Evolutionary conservation across 1,284 basidiomycete genomes (phyloP), one percentile per base, ranked within the genome.

Genomic region (Pseudozyma pruni): DNA sequence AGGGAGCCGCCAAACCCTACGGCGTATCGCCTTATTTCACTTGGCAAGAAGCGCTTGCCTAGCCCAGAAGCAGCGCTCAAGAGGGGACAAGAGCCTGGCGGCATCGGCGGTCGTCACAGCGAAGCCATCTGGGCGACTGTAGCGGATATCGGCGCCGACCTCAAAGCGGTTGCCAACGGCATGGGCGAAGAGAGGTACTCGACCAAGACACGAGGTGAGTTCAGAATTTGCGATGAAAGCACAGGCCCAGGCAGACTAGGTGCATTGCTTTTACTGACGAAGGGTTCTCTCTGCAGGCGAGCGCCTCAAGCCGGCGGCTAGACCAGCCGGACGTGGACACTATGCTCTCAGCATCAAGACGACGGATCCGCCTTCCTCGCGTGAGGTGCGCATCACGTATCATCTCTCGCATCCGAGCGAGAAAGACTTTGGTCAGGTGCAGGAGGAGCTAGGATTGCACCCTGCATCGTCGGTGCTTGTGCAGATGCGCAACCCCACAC

Each of bases 51-150:
- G 58, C 45, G 74, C 5, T 48, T 76, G 61, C 74, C 74, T 0
- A 73, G 69, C 20, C 68, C 72, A 2, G 63, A 68, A 37, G 70
- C 58, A 4, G 72, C 72, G 9, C 34, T 76, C n/a, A 52, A 56
- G 22, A 23, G 23, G 16, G 74, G 72, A 8, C 45, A 64, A 20
- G 56, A 71, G 31, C 72, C 72, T 3, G 72, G 72, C 2, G 74
- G 74, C 4, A 74, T 76, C 17, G 72, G 72, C 2, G 74, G 74
- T 6, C 68, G 70, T 20, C 51, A 71, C 32, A 62, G 54, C 34
- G 74, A 76, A 40, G 63, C 74, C 16, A 72, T 75, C 50, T 76
- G 74, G 74, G 67, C 71, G 2, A 57, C 53, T 11, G 45, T 76
- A n/a, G 71, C 69, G 9, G 63, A 69, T 19, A 60, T 76, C 22